These are phyloP conservation scores for Clonostachys byssicola DNA, from an alignment of 2,329 filamentous ascomycete species.

Conservation along the genomic window DNA sequence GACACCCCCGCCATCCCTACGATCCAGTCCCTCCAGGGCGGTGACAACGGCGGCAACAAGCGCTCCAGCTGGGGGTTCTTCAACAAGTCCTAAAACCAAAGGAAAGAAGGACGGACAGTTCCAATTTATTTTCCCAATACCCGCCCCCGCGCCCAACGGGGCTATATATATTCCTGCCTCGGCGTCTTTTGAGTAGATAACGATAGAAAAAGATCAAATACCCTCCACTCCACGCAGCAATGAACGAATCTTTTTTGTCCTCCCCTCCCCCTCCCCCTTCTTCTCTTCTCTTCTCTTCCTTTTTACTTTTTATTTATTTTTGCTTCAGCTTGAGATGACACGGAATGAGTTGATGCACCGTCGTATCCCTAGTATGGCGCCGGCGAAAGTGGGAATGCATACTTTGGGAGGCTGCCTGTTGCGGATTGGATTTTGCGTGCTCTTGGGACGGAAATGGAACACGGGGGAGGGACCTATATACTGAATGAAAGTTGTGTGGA, in stretches of 20 bases:
- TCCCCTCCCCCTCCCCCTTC: background rate
- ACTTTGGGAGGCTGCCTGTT: too few relatives aligned
- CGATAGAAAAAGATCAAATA: background rate
- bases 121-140: background rate
- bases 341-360: too few relatives aligned
- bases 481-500: too few relatives aligned
- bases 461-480: too few relatives aligned
- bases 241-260: background rate
- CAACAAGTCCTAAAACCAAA: conserved; percentile 37
- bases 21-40: conserved; percentile 56
- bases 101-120: background rate
- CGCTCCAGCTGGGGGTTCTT: conserved; percentile 73
- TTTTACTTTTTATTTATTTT: too few relatives aligned
- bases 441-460: too few relatives aligned
- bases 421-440: too few relatives aligned
- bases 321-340: too few relatives aligned
- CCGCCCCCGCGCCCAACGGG: background rate
- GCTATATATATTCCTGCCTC: background rate
- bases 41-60: conserved; percentile 51
- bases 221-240: background rate
- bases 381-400: too few relatives aligned
- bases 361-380: too few relatives aligned
- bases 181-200: conserved; percentile 3
- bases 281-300: background rate
- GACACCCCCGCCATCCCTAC: conserved; percentile 45